A percentile compares a stretch with the other conserved stretches of the same genome.
Conservation (phyloP, 345 rosid species). For the Eucalyptus regnans region DNA sequence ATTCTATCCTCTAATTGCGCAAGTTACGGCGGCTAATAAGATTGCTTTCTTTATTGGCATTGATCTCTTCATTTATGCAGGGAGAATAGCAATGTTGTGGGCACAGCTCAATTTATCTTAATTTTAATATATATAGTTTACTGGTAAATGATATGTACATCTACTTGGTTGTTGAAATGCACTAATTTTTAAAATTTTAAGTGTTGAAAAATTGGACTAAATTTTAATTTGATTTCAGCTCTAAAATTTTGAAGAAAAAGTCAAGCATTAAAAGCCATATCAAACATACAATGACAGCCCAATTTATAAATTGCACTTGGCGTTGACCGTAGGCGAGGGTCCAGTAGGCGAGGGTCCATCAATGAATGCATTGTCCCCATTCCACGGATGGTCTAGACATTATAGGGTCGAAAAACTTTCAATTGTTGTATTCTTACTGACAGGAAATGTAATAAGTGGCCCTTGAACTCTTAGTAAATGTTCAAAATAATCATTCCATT, state of each 20-base stretch:
- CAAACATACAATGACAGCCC: not conserved
- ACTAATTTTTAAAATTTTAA: not conserved
- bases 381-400: not conserved
- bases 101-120: not conserved
- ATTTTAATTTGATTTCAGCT: not conserved
- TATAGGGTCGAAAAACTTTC: no score
- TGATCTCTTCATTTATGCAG: not conserved
- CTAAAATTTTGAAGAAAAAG: not conserved
- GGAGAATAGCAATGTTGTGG: not conserved
- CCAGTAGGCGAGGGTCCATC: not conserved
- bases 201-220: not conserved
- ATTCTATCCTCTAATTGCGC: not conserved
- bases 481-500: not conserved
- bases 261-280: not conserved
- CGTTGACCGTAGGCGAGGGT: not conserved
- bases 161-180: not conserved
- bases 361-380: not conserved
- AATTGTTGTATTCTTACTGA: no score
- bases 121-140: no score
- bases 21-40: not conserved
- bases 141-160: not conserved
- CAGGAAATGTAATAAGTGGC: no score
- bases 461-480: no score
- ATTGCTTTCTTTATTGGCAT: not conserved
- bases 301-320: not conserved